Conservation (phyloP, 2,329 filamentous ascomycete genomes). For the Zelopaecilomyces penicillatus region DNA sequence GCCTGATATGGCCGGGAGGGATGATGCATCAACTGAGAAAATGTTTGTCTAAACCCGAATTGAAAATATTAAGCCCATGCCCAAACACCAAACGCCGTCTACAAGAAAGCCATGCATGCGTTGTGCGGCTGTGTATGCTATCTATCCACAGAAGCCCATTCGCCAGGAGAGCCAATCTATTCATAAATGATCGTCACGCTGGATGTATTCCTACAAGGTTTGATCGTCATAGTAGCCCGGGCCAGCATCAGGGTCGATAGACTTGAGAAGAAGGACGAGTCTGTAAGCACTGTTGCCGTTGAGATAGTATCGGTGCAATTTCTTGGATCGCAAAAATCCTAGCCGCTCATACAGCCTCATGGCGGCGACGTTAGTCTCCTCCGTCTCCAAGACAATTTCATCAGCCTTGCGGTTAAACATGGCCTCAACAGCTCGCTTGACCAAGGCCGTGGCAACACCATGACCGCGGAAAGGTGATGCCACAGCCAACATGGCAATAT, state of each 20-base stretch:
- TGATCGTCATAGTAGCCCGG: slow-evolving; percentile 17
- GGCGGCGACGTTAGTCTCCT: slow-evolving; percentile 82
- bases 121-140: no score
- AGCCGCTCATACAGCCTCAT: slow-evolving; percentile 89
- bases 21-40: no score
- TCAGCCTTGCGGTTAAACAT: slow-evolving; percentile 82
- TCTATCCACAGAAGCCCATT: no score
- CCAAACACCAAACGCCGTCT: no score
- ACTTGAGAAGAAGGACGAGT: slow-evolving; percentile 70
- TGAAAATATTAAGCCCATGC: no score
- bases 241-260: slow-evolving; percentile 32
- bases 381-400: slow-evolving; percentile 92
- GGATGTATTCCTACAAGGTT: neutral
- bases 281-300: slow-evolving; percentile 94
- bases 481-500: slow-evolving; percentile 98
- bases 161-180: no score
- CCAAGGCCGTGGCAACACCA: slow-evolving; percentile 81
- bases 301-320: slow-evolving; percentile 87
- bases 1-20: no score
- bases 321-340: slow-evolving; percentile 87
- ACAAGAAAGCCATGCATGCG: no score
- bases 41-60: no score
- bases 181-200: no score
- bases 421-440: slow-evolving; percentile 82
- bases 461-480: slow-evolving; percentile 68